Percentiles rank a stretch among this genome's conserved stretches.
These are phyloP conservation scores for Fusarium algeriense DNA, from an alignment of 2,329 filamentous ascomycete genomes.

Conservation along the genomic window DNA sequence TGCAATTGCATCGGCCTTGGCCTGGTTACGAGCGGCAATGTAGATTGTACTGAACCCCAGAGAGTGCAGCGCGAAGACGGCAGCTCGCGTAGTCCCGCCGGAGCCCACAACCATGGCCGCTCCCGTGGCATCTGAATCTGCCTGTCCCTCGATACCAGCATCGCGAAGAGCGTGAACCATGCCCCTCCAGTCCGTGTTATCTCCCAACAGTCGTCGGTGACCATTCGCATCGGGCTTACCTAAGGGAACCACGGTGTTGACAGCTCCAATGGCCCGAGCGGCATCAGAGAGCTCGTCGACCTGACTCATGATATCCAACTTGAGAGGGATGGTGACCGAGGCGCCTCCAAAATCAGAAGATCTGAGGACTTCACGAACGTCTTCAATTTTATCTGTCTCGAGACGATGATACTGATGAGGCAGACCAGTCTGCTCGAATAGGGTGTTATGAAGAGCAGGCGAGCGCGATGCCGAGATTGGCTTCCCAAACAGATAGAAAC, in stretches of 20 bases:
- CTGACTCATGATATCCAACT: slow-evolving; percentile 85
- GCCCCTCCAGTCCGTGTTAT: slow-evolving; percentile 96
- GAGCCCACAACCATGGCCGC: slow-evolving; percentile 88
- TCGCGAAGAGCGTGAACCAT: slow-evolving; percentile 84
- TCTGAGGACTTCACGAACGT: slow-evolving; percentile 75
- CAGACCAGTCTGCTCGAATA: slow-evolving; percentile 82
- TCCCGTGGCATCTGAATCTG: slow-evolving; percentile 66
- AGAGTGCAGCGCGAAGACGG: slow-evolving; percentile 86
- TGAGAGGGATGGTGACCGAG: slow-evolving; percentile 95
- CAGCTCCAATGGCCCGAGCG: slow-evolving; percentile 86
- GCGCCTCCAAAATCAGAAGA: slow-evolving; percentile 86
- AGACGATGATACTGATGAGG: slow-evolving; percentile 83
- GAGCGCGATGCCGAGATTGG: slow-evolving; percentile 87
- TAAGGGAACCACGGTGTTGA: slow-evolving; percentile 89
- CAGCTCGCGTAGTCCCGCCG: slow-evolving; percentile 91
- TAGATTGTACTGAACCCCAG: slow-evolving; percentile 91
- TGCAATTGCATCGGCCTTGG: slow-evolving; percentile 76
- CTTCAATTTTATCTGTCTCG: slow-evolving; percentile 76
- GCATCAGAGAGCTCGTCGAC: slow-evolving; percentile 85
- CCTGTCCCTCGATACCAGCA: slow-evolving; percentile 67
- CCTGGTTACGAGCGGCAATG: slow-evolving; percentile 80
- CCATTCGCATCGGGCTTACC: slow-evolving; percentile 52
- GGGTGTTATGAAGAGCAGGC: slow-evolving; percentile 87
- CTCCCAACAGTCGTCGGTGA: slow-evolving; percentile 74
- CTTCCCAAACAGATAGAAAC: slow-evolving; percentile 89